Base-by-base conservation (phyloP, 805 yeast species). In the Suhomyces tanzawaensis region DNA sequence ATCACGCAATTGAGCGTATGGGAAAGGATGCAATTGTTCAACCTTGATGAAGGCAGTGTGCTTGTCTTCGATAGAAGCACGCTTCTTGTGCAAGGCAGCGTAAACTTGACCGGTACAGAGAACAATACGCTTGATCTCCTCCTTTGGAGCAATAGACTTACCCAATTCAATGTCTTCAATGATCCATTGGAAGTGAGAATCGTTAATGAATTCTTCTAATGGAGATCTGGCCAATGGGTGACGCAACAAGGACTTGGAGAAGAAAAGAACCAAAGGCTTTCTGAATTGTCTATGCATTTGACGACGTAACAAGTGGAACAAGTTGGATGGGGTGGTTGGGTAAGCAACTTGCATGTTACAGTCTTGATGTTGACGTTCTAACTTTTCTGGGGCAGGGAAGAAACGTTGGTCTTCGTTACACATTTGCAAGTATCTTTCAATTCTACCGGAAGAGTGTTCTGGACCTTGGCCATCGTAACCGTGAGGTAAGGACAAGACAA, bases 381-480 rank as follows among this genome's bases (percentile, higher is more conserved):
- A 76, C 69, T 88, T 87, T 57, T 84, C 90, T 42, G 74, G 81
- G 29, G 87, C 64, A 62, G 99, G 99, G 95, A 87, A 93, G 55
- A 59, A 69, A 70, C 98, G 85, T 57, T 87, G 88, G 66, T 93
- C 99, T 72, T 93, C 99, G 63, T 90, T 90, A 60, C 96, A 84
- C 60, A 93, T 70, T 73, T 87, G 96, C 67, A 93, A 76, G 72
- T 89, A 93, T 74, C 99, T 83, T 74, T 93, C 99, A 39, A 93
- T 69, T 77, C 98, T 84, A 57, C 95, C 98, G 40, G 96, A 86
- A 19, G 99, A 93, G 71, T 93, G 99, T 74, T 93, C 99, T 50
- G 99, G 98, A 58, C 99, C 99, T 74, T 93, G 99, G 51, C 99
- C 99, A 64, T 93, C 99, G 66, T 90, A 93, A 72, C 99, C 99